Base-by-base conservation (phyloP, 2,329 filamentous ascomycete genomes). In the Alternaria rosae region DNA sequence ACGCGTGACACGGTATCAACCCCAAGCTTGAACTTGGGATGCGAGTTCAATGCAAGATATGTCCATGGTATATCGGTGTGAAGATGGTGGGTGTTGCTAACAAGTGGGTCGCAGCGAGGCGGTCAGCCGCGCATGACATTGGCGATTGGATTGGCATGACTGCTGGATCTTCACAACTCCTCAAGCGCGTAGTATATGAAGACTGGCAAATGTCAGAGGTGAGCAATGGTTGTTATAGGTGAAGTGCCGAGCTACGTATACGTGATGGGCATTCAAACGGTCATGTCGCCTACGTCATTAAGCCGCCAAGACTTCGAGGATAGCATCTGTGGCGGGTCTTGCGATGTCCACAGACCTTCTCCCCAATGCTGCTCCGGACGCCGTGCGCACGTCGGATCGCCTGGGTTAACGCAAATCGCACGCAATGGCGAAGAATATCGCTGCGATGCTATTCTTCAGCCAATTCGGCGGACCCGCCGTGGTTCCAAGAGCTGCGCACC, bases 401-500 rank as follows among this genome's bases (percentile, higher is more conserved):
- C 47, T 56, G 61, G 50, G 64, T 48, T 57, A 52, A 55, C 12
- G 23, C 53, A 25, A 58, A 53, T 51, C 61, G 64, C 51, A 67
- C 51, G 35, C 53, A 59, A 69, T 71, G 69, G 68, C 68, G 57
- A 35, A 50, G 57, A 25, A 54, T 45, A 52, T 32, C 28, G 17
- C 51, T 45, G 9, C 72, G 72, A 62, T 54, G 52, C 54, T 70
- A 71, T 54, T 54, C 63, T 11, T 64, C 66, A 42, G 30, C 55
- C 15, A 51, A 52, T 20, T 17, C 54, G 17, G 47, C 54, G 30
- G 61, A 68, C 13, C 62, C 68, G 45, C 55, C 51, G 45, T 76
- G 74, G 72, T 77, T 76, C 66, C 58, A 71, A 54, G 50, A 62
- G 32, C 57, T 76, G 54, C 74, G 73, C 62, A 52, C 56, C 28